Conservation (phyloP, 2,329 filamentous ascomycete genomes). For the Aspergillus persii region DNA sequence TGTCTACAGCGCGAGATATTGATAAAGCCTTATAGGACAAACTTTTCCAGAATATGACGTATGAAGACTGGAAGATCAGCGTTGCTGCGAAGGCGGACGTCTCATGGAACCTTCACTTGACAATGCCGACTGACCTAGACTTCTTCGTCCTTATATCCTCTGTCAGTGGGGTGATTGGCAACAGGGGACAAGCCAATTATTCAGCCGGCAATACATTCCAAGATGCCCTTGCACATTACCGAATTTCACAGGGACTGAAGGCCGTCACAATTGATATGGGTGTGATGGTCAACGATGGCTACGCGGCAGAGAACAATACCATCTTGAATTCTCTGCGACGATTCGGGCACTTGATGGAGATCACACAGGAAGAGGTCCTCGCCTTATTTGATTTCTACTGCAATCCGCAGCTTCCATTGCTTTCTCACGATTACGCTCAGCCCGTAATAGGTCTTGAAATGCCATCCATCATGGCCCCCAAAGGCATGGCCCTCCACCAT, state of each 20-base stretch:
- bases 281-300: not conserved
- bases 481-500: too few relatives aligned
- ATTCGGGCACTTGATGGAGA: too few relatives aligned
- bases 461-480: too few relatives aligned
- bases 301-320: not conserved
- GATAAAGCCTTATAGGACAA: not conserved
- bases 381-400: too few relatives aligned
- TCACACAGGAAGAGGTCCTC: too few relatives aligned
- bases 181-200: not conserved
- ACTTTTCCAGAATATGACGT: not conserved
- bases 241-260: not conserved
- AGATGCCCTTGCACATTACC: not conserved
- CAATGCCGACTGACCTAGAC: not conserved
- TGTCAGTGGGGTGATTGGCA: not conserved
- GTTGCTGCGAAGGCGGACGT: not conserved
- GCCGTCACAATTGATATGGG: not conserved
- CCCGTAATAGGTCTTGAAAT: too few relatives aligned
- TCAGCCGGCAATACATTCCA: not conserved
- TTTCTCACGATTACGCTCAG: too few relatives aligned
- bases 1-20: not conserved
- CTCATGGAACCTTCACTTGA: constrained; percentile 2
- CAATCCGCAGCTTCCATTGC: too few relatives aligned
- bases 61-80: constrained; percentile 2
- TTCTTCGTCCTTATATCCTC: constrained; percentile 1
- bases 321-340: too few relatives aligned